Evolutionary conservation across 2,329 filamentous ascomycete genomes (phyloP), one percentile per base, ranked within the genome.

Genomic region (Arachnopeziza araneosa): DNA sequence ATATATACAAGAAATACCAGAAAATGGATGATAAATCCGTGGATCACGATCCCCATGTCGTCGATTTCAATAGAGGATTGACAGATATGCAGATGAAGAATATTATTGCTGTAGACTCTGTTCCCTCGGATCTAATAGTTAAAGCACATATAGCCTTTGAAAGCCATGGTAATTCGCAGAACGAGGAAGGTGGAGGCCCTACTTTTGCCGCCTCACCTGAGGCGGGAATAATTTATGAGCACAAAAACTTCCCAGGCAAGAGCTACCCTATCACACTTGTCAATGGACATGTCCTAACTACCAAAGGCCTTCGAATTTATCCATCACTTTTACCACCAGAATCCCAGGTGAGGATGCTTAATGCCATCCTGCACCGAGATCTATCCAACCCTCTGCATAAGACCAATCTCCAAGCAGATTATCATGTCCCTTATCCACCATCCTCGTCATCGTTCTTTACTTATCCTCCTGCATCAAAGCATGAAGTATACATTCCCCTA

Each of bases 401-500:
- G 70, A 97, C 92, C 54, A 99, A 98, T 73, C 78, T 98, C 24
- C 89, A 95, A 73, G 79, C 91, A 1, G 90, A 95, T 74, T 91
- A 93, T 74, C 72, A 84, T 21, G 75, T 96, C 9, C 80, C 84
- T 1, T 93, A 93, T 67, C 56, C 67, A 12, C 49, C 64, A 21
- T 24, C 60, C 8, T 30, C 26, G 0, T 3, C 58, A 72, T 21
- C 83, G 26, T 84, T 87, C 75, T 87, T 86, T 73, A 75, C 76
- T 53, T 77, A 81, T 57, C 60, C 76, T 1, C 79, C 80, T 2
- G 75, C 80, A 44, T 75, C 79, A 9, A 88, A 89, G 61, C 85
- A 96, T 66, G 54, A 85, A 69, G 51, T 77, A 49, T 84, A 87
- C 68, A 73, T 64, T 24, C 91, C 93, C 8, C 80, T 89, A 0